Evolutionary conservation across 208 protist species (phyloP).

Genomic region (Leishmania tropica): DNA sequence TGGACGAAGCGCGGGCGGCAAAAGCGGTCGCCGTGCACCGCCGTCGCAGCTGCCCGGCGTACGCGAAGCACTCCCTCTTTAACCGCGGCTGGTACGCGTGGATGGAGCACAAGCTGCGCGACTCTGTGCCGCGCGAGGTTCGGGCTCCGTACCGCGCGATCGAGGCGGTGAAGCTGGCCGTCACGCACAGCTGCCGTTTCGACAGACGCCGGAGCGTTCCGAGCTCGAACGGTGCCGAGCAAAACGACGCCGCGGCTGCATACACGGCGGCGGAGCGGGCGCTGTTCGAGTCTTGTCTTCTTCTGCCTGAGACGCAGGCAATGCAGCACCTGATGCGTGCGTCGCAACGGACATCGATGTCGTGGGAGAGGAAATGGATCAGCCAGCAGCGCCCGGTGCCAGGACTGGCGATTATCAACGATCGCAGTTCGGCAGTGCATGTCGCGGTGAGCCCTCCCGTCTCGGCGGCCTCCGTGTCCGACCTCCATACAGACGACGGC

Average conservation of each 20-base stretch:
- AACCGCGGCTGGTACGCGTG: constrained; percentile 45
- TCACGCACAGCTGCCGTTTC: constrained; percentile 7
- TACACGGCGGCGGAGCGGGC: constrained; percentile 44
- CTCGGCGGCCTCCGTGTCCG: neutral
- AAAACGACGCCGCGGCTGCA: neutral
- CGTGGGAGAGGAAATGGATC: constrained; percentile 17
- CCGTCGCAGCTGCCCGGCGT: constrained; percentile 15
- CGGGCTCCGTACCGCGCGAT: constrained; percentile 47
- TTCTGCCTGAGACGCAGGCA: constrained; percentile 45
- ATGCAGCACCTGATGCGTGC: constrained; percentile 81
- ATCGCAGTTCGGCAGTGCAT: neutral
- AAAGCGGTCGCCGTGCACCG: constrained; percentile 14
- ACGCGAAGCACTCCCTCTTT: constrained; percentile 21
- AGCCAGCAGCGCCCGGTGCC: constrained; percentile 1
- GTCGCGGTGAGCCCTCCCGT: neutral
- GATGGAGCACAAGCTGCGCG: constrained; percentile 43
- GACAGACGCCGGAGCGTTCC: neutral
- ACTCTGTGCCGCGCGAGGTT: constrained; percentile 44
- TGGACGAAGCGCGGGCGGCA: neutral
- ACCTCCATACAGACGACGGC: neutral
- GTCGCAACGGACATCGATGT: constrained; percentile 32
- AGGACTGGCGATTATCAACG: neutral
- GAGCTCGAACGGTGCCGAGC: too few relatives aligned
- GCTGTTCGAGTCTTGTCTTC: constrained; percentile 50
- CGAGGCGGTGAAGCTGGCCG: constrained; percentile 45